These are phyloP conservation scores for Lentinus brumalis DNA, from an alignment of 768 basidiomycete species.

Conservation along the genomic window DNA sequence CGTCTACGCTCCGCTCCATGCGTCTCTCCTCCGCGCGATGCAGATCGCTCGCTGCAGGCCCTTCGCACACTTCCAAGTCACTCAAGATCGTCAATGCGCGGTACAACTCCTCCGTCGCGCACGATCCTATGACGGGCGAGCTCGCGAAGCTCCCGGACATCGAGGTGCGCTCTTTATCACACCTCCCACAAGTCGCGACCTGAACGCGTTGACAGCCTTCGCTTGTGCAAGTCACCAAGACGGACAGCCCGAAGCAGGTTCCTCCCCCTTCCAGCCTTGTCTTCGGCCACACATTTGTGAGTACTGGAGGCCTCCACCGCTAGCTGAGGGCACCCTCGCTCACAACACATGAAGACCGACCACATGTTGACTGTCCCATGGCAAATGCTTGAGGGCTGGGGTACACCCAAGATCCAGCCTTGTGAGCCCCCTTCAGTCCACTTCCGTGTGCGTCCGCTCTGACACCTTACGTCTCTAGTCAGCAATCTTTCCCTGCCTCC, in stretches of 20 bases:
- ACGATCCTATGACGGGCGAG: slow-evolving; percentile 55
- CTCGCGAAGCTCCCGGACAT: slow-evolving; percentile 50
- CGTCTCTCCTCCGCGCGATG: slow-evolving; percentile 9
- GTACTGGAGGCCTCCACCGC: slow-evolving; percentile 20
- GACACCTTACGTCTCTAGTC: slow-evolving; percentile 38
- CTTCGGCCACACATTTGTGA: slow-evolving; percentile 86
- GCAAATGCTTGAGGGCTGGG: slow-evolving; percentile 77
- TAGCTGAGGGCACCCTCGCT: background rate
- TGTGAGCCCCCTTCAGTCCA: slow-evolving; percentile 50
- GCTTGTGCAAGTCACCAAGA: slow-evolving; percentile 50
- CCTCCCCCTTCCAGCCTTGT: slow-evolving; percentile 70
- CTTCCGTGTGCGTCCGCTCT: background rate
- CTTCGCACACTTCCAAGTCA: slow-evolving; percentile 1
- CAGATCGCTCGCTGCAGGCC: slow-evolving; percentile 5
- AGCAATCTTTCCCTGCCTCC: slow-evolving; percentile 76
- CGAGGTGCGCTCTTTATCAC: slow-evolving; percentile 42
- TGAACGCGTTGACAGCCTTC: slow-evolving; percentile 43
- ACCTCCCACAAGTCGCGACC: background rate
- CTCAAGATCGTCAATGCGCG: slow-evolving; percentile 7
- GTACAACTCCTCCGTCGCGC: slow-evolving; percentile 20
- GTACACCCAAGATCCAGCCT: slow-evolving; percentile 76
- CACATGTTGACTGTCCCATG: slow-evolving; percentile 84
- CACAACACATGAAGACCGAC: slow-evolving; percentile 57
- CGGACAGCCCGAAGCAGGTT: slow-evolving; percentile 54
- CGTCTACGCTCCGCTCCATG: slow-evolving; percentile 9